Conservation (phyloP, 257 asterid genomes). For the Craterostigma plantagineum region DNA sequence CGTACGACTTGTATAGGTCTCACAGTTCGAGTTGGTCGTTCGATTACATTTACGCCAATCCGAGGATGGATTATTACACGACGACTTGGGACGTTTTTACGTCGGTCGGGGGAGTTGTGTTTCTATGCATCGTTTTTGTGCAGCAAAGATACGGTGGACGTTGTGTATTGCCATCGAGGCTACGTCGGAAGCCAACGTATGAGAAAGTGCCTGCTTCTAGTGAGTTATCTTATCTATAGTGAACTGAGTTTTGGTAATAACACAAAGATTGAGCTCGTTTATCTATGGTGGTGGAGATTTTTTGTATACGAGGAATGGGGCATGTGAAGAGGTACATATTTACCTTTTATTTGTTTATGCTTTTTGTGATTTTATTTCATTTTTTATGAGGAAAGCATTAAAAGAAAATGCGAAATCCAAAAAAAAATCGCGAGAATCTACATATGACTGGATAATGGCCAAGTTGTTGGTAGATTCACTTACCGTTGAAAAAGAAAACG, state of each 20-base stretch:
- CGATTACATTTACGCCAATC: conserved; percentile 55
- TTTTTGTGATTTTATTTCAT: too few relatives aligned
- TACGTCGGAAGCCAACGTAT: conserved; percentile 24
- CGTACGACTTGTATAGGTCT: conserved; percentile 57
- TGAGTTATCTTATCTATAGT: not conserved
- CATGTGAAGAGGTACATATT: too few relatives aligned
- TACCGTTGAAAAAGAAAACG: too few relatives aligned
- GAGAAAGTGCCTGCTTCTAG: conserved; percentile 46
- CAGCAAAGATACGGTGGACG: conserved; percentile 77
- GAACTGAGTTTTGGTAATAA: not conserved
- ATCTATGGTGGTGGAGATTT: not conserved
- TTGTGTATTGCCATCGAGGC: conserved; percentile 43
- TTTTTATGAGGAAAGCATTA: too few relatives aligned
- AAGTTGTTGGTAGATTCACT: too few relatives aligned
- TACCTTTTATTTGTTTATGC: too few relatives aligned
- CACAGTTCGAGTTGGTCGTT: conserved; percentile 31
- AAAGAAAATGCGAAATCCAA: too few relatives aligned
- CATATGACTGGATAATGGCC: too few relatives aligned
- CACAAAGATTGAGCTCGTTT: not conserved
- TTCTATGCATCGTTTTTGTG: conserved; percentile 37
- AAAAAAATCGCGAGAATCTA: too few relatives aligned
- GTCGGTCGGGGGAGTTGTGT: conserved; percentile 31
- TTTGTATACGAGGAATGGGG: too few relatives aligned
- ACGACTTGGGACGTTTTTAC: conserved; percentile 69
- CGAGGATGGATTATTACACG: conserved; percentile 61